A percentile compares a stretch with the other conserved stretches of the same genome.
phyloP scores from a whole-genome alignment of 306 rosid genomes.

The Casuarina glauca region DNA sequence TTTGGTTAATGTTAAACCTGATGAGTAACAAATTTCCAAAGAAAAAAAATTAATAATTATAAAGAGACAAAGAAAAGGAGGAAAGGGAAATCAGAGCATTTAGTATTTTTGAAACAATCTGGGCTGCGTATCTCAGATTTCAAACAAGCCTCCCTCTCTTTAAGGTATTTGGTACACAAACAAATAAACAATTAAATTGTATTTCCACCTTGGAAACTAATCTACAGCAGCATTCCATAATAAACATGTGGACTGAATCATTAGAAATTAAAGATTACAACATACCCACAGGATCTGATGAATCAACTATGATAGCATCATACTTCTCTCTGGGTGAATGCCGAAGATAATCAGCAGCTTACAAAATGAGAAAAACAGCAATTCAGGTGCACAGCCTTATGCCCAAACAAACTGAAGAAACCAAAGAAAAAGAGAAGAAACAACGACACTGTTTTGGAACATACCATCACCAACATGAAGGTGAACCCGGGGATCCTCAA shows the following conservation, averaged over 20 bases:
- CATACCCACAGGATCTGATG: slow-evolving; percentile 98
- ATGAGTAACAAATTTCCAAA: background rate
- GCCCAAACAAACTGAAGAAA: slow-evolving; percentile 2
- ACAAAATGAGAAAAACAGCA: slow-evolving; percentile 20
- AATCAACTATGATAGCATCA: slow-evolving; percentile 93
- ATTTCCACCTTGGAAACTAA: slow-evolving; percentile 16
- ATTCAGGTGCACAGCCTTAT: background rate
- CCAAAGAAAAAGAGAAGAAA: slow-evolving; percentile 17
- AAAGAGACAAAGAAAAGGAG: background rate
- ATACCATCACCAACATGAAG: slow-evolving; percentile 91
- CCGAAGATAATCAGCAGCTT: slow-evolving; percentile 83
- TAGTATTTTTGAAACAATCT: background rate
- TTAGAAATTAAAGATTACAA: slow-evolving; percentile 1
- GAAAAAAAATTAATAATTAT: too few species aligned
- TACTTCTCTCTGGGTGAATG: slow-evolving; percentile 67
- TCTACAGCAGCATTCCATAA: slow-evolving; percentile 1
- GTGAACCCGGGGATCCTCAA: slow-evolving; percentile 92
- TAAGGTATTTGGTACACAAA: background rate
- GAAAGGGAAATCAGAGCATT: background rate
- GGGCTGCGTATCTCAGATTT: background rate
- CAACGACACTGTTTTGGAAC: slow-evolving; percentile 10
- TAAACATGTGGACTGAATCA: slow-evolving; percentile 1
- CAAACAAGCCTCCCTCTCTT: background rate
- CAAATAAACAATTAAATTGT: background rate
- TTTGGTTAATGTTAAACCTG: slow-evolving; percentile 4